A percentile compares a stretch with the other conserved stretches of the same genome.
phyloP scores from a whole-genome alignment of 352 stramenopile genomes.

The Phytopythium chamaehyphon region DNA sequence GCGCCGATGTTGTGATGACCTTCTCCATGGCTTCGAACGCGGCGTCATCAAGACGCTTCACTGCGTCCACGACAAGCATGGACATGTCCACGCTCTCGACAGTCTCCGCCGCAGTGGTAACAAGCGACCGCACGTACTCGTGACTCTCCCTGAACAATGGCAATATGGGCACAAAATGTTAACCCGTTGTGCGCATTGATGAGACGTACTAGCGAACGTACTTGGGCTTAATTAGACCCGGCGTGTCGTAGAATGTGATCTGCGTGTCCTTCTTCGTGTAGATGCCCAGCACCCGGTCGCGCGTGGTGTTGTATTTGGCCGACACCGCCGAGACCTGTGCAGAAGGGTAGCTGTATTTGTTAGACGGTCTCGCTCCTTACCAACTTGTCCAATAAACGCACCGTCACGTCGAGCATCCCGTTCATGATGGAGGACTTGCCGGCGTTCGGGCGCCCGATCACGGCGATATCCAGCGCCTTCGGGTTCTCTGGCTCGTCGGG shows the following conservation, averaged over 20 bases:
- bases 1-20: slow-evolving; percentile 71
- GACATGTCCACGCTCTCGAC: slow-evolving; percentile 81
- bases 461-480: slow-evolving; percentile 66
- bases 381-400: slow-evolving; percentile 7
- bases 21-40: slow-evolving; percentile 77
- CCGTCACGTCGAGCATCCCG: slow-evolving; percentile 65
- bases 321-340: slow-evolving; percentile 74
- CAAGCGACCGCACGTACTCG: slow-evolving; percentile 75
- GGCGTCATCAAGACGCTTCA: slow-evolving; percentile 77
- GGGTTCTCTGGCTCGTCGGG: slow-evolving; percentile 66
- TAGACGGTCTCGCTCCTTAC: too few relatives aligned
- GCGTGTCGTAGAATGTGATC: slow-evolving; percentile 85
- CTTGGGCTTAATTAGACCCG: slow-evolving; percentile 85
- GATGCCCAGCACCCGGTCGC: slow-evolving; percentile 74
- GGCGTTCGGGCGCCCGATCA: slow-evolving; percentile 84
- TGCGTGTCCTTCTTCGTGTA: slow-evolving; percentile 70
- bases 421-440: slow-evolving; percentile 89
- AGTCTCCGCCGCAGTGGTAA: slow-evolving; percentile 73
- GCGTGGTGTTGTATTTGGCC: slow-evolving; percentile 87
- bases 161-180: not conserved
- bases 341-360: too few relatives aligned
- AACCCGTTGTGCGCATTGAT: too few relatives aligned
- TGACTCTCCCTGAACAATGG: slow-evolving; percentile 47
- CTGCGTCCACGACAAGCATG: slow-evolving; percentile 80
- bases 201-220: too few relatives aligned